Percentiles rank a stretch among this genome's conserved stretches.
phyloP scores from a whole-genome alignment of 768 basidiomycete genomes.

The Lactarius quietus region DNA sequence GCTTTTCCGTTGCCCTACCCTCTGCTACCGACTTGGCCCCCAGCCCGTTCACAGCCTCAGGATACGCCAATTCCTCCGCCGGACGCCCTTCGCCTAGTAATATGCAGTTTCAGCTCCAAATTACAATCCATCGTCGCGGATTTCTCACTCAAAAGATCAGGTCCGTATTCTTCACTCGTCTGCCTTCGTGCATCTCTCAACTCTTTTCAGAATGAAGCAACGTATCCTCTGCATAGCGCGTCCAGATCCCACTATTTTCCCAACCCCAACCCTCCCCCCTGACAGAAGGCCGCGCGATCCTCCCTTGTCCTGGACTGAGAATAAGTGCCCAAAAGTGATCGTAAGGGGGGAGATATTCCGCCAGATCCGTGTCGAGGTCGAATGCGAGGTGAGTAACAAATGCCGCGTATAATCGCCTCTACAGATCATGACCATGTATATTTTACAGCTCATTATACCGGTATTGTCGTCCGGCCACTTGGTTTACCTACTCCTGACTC shows the following conservation, averaged over 20 bases:
- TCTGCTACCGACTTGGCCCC: background rate
- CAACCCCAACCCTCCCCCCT: background rate
- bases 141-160: background rate
- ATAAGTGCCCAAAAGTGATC: conserved; percentile 4
- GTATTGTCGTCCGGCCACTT: background rate
- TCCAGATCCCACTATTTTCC: background rate
- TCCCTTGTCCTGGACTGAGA: conserved; percentile 2
- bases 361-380: conserved; percentile 12
- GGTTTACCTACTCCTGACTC: background rate
- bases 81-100: background rate
- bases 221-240: background rate
- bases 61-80: background rate
- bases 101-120: conserved; percentile 4
- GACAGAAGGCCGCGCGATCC: background rate
- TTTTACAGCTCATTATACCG: conserved; percentile 16
- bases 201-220: conserved; percentile 1
- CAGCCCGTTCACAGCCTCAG: background rate
- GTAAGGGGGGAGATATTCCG: conserved; percentile 11
- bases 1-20: conserved; percentile 9
- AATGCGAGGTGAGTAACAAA: conserved; percentile 15
- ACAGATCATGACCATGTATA: background rate
- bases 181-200: background rate
- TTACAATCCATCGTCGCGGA: conserved; percentile 14
- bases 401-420: background rate
- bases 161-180: conserved; percentile 4